Evolutionary conservation across 192 early-diverging fungal species (phyloP).

Genomic region (Backusella australiensis): DNA sequence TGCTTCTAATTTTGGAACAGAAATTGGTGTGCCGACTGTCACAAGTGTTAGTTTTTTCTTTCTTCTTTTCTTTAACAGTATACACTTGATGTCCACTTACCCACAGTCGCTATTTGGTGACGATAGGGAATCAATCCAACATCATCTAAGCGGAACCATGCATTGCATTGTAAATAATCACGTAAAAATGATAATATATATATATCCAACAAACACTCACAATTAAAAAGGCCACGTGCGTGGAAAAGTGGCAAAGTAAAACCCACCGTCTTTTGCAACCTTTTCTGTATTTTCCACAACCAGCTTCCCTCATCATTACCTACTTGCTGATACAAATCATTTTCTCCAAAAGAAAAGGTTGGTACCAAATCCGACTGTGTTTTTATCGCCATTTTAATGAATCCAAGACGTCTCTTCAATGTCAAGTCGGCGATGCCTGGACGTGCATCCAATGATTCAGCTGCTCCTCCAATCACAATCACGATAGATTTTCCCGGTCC

Average conservation of each 20-base stretch:
- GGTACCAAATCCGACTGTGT: slow-evolving; percentile 80
- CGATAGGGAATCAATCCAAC: slow-evolving; percentile 52
- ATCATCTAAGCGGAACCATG: slow-evolving; percentile 34
- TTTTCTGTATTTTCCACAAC: slow-evolving; percentile 62
- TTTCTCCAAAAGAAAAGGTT: slow-evolving; percentile 92
- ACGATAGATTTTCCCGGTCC: slow-evolving; percentile 69
- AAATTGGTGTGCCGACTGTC: slow-evolving; percentile 61
- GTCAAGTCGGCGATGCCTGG: slow-evolving; percentile 60
- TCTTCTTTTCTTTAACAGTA: background rate
- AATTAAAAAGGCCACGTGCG: slow-evolving; percentile 86
- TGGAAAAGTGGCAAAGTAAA: slow-evolving; percentile 76
- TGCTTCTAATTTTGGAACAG: slow-evolving; percentile 42
- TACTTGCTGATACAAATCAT: slow-evolving; percentile 82
- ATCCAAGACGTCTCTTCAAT: slow-evolving; percentile 79
- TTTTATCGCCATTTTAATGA: slow-evolving; percentile 85
- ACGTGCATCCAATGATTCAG: slow-evolving; percentile 62
- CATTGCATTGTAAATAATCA: background rate
- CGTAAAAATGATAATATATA: background rate
- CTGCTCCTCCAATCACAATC: slow-evolving; percentile 90
- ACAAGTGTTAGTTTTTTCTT: background rate
- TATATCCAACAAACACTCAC: slow-evolving; percentile 45
- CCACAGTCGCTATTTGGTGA: slow-evolving; percentile 39
- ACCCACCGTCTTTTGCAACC: slow-evolving; percentile 64
- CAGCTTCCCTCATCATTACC: slow-evolving; percentile 59
- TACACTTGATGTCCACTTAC: slow-evolving; percentile 16